Conservation (phyloP, 2,329 filamentous ascomycete species). For the Fusarium sp. region DNA sequence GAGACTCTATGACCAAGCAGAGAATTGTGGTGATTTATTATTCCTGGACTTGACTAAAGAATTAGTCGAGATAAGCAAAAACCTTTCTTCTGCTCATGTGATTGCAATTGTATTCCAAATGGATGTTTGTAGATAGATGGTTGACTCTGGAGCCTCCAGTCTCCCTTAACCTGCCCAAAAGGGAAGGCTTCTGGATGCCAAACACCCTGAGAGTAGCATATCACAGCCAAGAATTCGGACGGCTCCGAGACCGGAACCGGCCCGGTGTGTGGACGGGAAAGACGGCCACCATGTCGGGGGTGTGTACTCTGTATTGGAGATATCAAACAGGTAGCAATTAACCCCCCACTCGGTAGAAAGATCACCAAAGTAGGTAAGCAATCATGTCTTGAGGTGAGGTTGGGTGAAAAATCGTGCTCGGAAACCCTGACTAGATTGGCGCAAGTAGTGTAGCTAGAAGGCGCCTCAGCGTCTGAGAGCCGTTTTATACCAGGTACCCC, state of each 20-base stretch:
- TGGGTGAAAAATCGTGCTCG: conserved; percentile 21
- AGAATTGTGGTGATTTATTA: background rate
- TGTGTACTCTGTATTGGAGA: background rate
- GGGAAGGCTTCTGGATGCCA: conserved; percentile 32
- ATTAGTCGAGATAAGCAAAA: background rate
- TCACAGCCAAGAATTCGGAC: conserved; percentile 19
- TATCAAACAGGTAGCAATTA: background rate
- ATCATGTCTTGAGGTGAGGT: conserved; percentile 11
- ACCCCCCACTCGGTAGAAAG: background rate
- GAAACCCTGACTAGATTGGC: conserved; percentile 11
- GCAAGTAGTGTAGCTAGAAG: conserved; percentile 22
- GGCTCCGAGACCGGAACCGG: conserved; percentile 42
- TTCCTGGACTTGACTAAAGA: background rate
- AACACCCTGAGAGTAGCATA: conserved; percentile 1
- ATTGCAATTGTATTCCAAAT: background rate
- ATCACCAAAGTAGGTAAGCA: conserved; percentile 10
- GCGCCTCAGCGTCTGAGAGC: background rate
- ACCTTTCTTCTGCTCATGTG: background rate
- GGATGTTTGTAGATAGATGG: background rate
- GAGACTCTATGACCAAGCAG: background rate
- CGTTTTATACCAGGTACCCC: conserved; percentile 4
- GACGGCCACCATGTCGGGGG: conserved; percentile 17
- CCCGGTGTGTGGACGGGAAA: conserved; percentile 30
- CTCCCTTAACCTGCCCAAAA: conserved; percentile 36
- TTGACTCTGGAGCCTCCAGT: background rate